A percentile compares a stretch with the other conserved stretches of the same genome.
phyloP scores from a whole-genome alignment of 140 eudicot genomes.

The Senecio squalidus region DNA sequence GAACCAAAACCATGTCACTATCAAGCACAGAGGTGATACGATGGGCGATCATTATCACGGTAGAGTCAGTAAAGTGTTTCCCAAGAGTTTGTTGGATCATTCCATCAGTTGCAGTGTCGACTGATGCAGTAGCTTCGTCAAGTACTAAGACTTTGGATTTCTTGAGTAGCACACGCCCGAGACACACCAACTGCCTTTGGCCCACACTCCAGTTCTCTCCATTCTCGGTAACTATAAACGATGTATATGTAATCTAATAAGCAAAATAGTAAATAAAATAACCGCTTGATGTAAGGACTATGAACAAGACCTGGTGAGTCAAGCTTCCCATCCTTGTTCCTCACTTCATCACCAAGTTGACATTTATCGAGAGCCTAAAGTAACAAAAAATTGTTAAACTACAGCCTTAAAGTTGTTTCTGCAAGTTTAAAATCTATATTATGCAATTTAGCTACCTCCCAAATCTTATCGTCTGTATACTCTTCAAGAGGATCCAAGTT shows the following conservation, averaged over 20 bases:
- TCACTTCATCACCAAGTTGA: slow-evolving; percentile 89
- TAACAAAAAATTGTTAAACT: slow-evolving; percentile 8
- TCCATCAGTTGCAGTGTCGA: slow-evolving; percentile 85
- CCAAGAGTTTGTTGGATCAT: slow-evolving; percentile 72
- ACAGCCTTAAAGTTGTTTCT: not conserved
- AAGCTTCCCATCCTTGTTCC: slow-evolving; percentile 70
- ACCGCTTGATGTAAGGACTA: not conserved
- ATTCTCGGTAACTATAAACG: slow-evolving; percentile 56
- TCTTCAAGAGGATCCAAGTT: slow-evolving; percentile 90
- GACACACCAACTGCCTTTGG: slow-evolving; percentile 82
- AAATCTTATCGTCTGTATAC: slow-evolving; percentile 76
- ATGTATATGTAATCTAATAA: not conserved
- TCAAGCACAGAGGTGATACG: slow-evolving; percentile 80
- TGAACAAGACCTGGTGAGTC: slow-evolving; percentile 57
- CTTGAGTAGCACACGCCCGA: slow-evolving; percentile 81
- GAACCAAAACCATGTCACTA: slow-evolving; percentile 72
- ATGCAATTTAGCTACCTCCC: slow-evolving; percentile 60
- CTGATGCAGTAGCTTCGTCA: slow-evolving; percentile 96
- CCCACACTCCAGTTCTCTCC: slow-evolving; percentile 99
- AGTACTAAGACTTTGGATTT: slow-evolving; percentile 75
- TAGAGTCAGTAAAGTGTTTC: slow-evolving; percentile 54
- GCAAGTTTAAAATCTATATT: not conserved
- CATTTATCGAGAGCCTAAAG: slow-evolving; percentile 82
- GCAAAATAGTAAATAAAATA: not conserved
- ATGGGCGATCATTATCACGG: slow-evolving; percentile 74